Base-by-base conservation (phyloP, 805 yeast species). In the Ogataea nitratoaversa region DNA sequence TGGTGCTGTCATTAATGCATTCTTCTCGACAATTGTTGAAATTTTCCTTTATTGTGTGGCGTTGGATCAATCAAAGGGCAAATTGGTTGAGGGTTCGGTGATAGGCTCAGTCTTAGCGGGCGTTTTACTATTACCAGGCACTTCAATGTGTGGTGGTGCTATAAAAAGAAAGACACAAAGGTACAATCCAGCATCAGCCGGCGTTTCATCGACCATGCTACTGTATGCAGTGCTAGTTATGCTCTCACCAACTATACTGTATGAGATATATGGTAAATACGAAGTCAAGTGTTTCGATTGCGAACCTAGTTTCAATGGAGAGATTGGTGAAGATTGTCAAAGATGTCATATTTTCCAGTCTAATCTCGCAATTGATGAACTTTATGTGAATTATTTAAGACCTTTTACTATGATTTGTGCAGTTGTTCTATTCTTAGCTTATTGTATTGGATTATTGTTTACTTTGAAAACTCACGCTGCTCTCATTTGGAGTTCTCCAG, bases 91-190 rank as follows among this genome's bases (percentile, higher is more conserved):
- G 65, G 99, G 99, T 18, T 84, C 95, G 9, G 80, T 93, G 74
- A 83, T 93, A 52, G 99, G 99, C 0, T 85, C 95, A 1, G 82
- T 93, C 43, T 62, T 93, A 29, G 98, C 95, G 29, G 99, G 95
- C 43, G 96, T 93, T 1, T 64, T 93, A 34, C 70, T 93, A 30
- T 67, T 93, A 48, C 99, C 99, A 0, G 99, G 99, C 0, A 67
- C 89, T 30, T 87, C 96, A 1, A 93, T 93, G 99, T 88, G 96
- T 63, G 95, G 96, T 16, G 99, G 99, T 47, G 98, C 99, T 0
- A 64, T 90, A 28, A 84, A 80, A 43, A 68, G 96, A 41, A 93
- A 93, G 56, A 91, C 98, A 0, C 99, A 91, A 60, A 66, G 96
- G 44, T 93, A 93, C 60, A 93, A 93, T 56, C 98, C 99, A 1